phyloP scores from a whole-genome alignment of 768 basidiomycete species.

The Tephrocybe sp. region DNA sequence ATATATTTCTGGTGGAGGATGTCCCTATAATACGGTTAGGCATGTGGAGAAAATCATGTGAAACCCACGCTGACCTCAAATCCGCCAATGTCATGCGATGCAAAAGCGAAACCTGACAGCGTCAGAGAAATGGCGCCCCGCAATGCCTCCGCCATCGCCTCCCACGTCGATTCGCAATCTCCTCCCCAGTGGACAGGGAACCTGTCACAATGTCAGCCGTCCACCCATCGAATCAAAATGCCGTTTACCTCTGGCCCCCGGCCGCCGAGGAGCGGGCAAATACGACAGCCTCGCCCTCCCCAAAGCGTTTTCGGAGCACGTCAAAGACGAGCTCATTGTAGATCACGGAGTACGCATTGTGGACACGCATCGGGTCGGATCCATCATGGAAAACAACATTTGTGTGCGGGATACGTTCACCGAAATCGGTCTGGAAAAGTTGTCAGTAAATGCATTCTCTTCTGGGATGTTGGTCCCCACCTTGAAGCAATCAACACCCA shows the following conservation, averaged over 20 bases:
- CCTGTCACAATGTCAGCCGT: constrained; percentile 18
- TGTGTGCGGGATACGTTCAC: constrained; percentile 72
- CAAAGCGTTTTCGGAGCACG: constrained; percentile 55
- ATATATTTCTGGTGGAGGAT: constrained; percentile 67
- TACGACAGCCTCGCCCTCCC: constrained; percentile 64
- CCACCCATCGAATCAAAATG: not conserved
- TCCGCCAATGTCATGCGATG: constrained; percentile 77
- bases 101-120: constrained; percentile 68
- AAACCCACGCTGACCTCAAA: constrained; percentile 59
- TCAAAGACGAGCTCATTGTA: constrained; percentile 75
- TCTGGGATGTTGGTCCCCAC: constrained; percentile 33
- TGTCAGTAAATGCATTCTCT: too few relatives aligned
- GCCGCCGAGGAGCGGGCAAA: constrained; percentile 70
- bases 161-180: constrained; percentile 75
- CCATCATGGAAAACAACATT: constrained; percentile 64
- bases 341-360: constrained; percentile 68
- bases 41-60: not conserved
- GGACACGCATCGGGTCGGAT: constrained; percentile 66
- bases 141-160: constrained; percentile 77
- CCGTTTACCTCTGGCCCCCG: constrained; percentile 61
- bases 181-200: constrained; percentile 66
- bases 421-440: constrained; percentile 68
- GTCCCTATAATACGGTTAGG: constrained; percentile 44
- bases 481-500: constrained; percentile 62
- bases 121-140: constrained; percentile 68